These are phyloP conservation scores for Metarhizium album DNA, from an alignment of 2,329 filamentous ascomycete genomes.

Conservation along the genomic window DNA sequence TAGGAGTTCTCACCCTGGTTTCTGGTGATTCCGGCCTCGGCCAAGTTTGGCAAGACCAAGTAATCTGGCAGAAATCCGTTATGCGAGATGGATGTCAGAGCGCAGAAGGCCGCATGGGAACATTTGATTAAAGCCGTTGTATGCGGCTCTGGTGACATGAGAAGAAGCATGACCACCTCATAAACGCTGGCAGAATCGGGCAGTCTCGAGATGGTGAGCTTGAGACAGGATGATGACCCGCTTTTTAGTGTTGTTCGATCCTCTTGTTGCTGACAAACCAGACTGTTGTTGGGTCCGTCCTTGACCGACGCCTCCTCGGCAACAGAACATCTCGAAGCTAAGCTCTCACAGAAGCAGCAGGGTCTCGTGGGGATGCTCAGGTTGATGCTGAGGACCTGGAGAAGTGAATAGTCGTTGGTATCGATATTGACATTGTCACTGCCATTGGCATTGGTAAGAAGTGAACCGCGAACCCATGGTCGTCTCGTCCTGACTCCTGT, in stretches of 20 bases:
- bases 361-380: background rate
- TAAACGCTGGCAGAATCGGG: background rate
- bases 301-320: too few species aligned
- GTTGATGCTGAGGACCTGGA: background rate
- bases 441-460: too few species aligned
- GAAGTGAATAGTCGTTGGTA: background rate
- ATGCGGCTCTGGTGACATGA: background rate
- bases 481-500: background rate
- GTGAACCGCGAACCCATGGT: background rate
- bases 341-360: background rate
- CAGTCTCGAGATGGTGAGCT: background rate
- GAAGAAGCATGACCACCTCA: background rate
- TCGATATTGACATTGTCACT: too few species aligned
- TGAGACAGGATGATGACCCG: background rate
- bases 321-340: too few species aligned
- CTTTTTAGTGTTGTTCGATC: background rate
- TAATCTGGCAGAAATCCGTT: background rate
- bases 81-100: background rate
- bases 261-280: slow-evolving; percentile 1
- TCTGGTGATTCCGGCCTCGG: background rate
- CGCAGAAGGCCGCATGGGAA: too few species aligned
- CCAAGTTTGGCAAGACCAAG: background rate
- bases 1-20: too few species aligned
- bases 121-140: background rate
- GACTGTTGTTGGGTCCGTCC: too few species aligned